phyloP scores from a whole-genome alignment of 2,329 filamentous ascomycete species.

The Lecanoromycetidae sp. region DNA sequence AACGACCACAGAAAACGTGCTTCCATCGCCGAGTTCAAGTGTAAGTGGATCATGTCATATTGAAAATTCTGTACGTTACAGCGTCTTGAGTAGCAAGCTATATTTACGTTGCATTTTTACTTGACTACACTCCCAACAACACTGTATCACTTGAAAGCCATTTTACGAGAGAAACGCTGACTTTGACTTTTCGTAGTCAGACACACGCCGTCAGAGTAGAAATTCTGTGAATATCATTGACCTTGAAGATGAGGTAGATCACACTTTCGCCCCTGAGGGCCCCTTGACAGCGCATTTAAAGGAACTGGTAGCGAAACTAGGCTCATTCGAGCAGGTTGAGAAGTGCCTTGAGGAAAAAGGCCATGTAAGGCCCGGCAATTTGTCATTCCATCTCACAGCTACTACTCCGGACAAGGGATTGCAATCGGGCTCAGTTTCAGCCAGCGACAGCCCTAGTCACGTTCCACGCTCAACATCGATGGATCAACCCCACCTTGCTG shows the following conservation, averaged over 20 bases:
- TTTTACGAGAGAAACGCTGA: too few species aligned
- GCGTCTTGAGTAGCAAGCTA: constrained; percentile 2
- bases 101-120: too few species aligned
- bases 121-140: too few species aligned
- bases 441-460: background rate
- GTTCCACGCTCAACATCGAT: background rate
- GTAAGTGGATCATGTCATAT: constrained; percentile 9
- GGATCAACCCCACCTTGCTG: background rate
- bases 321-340: constrained; percentile 12
- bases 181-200: too few species aligned
- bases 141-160: too few species aligned
- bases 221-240: constrained; percentile 4
- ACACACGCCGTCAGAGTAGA: constrained; percentile 8
- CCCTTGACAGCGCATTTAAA: background rate
- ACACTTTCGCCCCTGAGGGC: background rate
- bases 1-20: constrained; percentile 4
- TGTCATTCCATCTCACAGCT: background rate
- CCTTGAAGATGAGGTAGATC: background rate
- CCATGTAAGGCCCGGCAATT: background rate
- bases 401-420: background rate
- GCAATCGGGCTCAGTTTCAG: background rate
- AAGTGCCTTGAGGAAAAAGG: constrained; percentile 8
- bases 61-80: too few species aligned
- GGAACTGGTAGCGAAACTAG: constrained; percentile 9
- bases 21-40: constrained; percentile 16